Base-by-base conservation (phyloP, 2,329 filamentous ascomycete genomes). In the Lasiodiplodia citricola region DNA sequence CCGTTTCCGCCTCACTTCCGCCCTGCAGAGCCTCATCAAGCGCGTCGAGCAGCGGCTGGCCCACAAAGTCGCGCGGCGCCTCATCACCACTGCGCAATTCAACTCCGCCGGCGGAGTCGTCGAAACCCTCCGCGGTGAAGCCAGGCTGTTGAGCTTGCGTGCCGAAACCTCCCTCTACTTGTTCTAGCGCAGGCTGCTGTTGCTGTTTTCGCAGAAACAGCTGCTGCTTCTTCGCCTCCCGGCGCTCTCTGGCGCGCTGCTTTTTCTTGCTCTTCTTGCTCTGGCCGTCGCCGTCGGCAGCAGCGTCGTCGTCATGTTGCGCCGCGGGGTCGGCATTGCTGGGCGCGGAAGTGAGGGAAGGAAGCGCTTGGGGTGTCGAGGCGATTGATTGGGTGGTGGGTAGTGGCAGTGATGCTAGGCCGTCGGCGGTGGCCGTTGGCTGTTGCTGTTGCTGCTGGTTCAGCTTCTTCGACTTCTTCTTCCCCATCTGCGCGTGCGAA, bases 401-500 rank as follows among this genome's bases (percentile, higher is more conserved):
- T 47, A 23, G 38, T 13, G n/a, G 25, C 31, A 18, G 14, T 44
- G 44, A n/a, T 47, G 41, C 54, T 58, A 38, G 65, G n/a, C 10
- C 23, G 38, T 13, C 41, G 18, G 50, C n/a, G 23, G n/a, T 6
- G 18, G 44, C 44, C 18, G 44, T 11, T 21, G 18, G 7, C 44
- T 47, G 44, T 47, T 47, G 41, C 16, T 44, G 41, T 10, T 35
- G 31, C 41, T 38, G 54, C 3, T 23, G 11, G 14, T 18, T 58
- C 65, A 58, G 65, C 65, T 67, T 56, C 65, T 67, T 67, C 54
- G 52, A 54, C 65, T 67, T 67, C 52, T 67, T 67, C 28, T 28
- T 67, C 38, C 54, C 65, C 65, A 67, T 67, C 65, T 67, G 54
- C 37, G 41, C 41, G 54, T 51, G 28, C n/a, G 28, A 16, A 41